These are phyloP conservation scores for Chlorophyllum brunneum DNA, from an alignment of 768 basidiomycete genomes.

Conservation along the genomic window DNA sequence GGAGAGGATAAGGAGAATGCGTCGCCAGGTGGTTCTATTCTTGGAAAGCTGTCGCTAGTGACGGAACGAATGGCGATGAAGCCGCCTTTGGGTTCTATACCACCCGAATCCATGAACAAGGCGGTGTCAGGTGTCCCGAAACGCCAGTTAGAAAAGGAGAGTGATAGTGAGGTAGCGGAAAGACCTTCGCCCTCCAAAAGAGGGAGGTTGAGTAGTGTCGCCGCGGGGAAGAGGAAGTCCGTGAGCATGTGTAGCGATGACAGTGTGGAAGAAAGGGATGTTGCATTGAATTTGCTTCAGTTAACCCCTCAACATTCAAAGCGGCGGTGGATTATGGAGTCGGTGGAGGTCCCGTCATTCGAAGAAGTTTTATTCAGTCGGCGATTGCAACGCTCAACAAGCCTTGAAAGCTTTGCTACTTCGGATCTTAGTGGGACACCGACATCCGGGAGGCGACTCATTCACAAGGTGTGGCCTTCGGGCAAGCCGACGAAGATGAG, in stretches of 20 bases:
- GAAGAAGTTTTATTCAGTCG: conserved; percentile 3
- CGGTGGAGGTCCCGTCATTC: conserved; percentile 26
- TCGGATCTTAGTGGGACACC: not conserved
- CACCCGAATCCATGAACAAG: conserved; percentile 1
- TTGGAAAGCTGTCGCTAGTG: conserved; percentile 29
- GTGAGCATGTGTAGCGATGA: conserved; percentile 17
- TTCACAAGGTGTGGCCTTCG: conserved; percentile 7
- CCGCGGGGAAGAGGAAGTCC: not conserved
- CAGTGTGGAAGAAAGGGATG: conserved; percentile 29
- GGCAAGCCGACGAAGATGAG: not conserved
- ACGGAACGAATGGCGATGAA: conserved; percentile 41
- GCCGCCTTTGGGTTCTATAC: conserved; percentile 25
- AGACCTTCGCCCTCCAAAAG: conserved; percentile 19
- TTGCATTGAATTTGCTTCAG: conserved; percentile 13
- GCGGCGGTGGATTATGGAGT: conserved; percentile 47
- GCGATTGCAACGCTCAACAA: not conserved
- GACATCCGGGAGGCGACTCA: conserved; percentile 2
- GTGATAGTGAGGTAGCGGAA: conserved; percentile 25
- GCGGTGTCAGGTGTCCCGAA: conserved; percentile 24
- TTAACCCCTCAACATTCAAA: conserved; percentile 21
- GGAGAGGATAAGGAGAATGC: conserved; percentile 61
- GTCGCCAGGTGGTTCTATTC: conserved; percentile 29
- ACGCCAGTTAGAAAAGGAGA: conserved; percentile 30
- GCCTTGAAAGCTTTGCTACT: not conserved
- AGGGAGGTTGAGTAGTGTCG: conserved; percentile 13